Conservation (phyloP, 2,329 filamentous ascomycete genomes). For the Leptodontidium sp. region DNA sequence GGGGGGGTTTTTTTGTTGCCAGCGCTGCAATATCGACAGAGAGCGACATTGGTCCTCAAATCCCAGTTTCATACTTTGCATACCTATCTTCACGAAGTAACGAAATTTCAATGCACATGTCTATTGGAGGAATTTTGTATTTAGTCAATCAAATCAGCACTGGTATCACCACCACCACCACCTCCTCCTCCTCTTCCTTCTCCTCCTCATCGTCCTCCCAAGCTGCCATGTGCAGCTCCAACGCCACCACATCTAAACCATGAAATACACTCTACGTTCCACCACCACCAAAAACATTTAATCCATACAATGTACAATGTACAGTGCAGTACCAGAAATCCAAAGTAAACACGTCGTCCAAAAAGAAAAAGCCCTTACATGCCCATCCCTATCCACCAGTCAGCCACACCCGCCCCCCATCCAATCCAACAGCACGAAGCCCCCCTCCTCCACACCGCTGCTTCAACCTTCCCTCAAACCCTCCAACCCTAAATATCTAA, state of each 20-base stretch:
- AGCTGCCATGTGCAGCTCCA: background rate
- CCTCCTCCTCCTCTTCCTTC: too few species aligned
- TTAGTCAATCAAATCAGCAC: background rate
- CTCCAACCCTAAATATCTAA: background rate
- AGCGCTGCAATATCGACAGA: background rate
- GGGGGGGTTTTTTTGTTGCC: background rate
- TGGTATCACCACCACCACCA: too few species aligned
- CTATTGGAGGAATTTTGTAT: background rate
- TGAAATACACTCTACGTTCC: too few species aligned
- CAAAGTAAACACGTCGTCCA: background rate
- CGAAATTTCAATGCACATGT: background rate
- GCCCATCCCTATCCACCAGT: background rate
- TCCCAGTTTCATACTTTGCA: background rate
- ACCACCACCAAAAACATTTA: background rate
- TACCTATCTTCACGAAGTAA: background rate
- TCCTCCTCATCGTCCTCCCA: background rate
- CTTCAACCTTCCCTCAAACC: slow-evolving; percentile 1
- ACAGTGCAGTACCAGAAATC: background rate
- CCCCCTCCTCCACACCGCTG: slow-evolving; percentile 4
- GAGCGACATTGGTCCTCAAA: background rate
- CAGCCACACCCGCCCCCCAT: background rate
- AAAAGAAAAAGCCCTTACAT: background rate
- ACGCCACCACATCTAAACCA: background rate
- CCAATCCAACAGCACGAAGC: background rate
- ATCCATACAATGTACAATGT: too few species aligned